Percentiles rank a stretch among this genome's conserved stretches.
Conservation (phyloP, 164 flowering plant genomes). For the Annona cherimola region DNA sequence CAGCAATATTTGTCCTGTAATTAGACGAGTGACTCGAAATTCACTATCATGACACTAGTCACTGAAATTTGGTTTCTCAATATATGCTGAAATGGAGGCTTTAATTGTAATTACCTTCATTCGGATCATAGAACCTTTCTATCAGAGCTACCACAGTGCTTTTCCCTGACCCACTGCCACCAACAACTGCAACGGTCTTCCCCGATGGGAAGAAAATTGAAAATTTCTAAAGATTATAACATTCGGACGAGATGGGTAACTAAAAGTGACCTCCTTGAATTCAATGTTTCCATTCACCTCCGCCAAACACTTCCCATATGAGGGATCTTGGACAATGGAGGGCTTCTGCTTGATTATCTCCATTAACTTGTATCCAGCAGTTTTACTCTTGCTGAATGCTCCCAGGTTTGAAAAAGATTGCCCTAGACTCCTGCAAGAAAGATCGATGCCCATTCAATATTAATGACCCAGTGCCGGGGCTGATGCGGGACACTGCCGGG, state of each 20-base stretch:
- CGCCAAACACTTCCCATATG: conserved; percentile 56
- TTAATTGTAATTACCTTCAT: conserved; percentile 66
- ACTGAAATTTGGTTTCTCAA: neutral
- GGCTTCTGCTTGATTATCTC: conserved; percentile 92
- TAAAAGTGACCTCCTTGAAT: conserved; percentile 76
- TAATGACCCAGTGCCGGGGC: too few relatives aligned
- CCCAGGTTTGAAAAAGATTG: conserved; percentile 97
- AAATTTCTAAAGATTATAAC: conserved; percentile 66
- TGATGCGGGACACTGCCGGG: too few relatives aligned
- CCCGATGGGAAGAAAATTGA: conserved; percentile 87
- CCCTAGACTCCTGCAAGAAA: conserved; percentile 79
- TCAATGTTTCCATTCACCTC: conserved; percentile 88
- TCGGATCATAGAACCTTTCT: conserved; percentile 95
- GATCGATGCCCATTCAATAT: too few relatives aligned
- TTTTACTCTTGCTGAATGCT: conserved; percentile 96
- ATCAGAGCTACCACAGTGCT: conserved; percentile 92
- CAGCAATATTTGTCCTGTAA: conserved; percentile 73
- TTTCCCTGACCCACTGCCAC: conserved; percentile 98
- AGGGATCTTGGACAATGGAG: conserved; percentile 56
- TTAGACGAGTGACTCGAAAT: conserved; percentile 1
- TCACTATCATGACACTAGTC: neutral
- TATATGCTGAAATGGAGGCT: neutral
- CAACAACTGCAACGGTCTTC: conserved; percentile 94
- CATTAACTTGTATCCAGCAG: conserved; percentile 92
- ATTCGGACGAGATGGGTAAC: conserved; percentile 96